Evolutionary conservation across 805 yeast genomes (phyloP).

Genomic region (Starmerella riodocensis): DNA sequence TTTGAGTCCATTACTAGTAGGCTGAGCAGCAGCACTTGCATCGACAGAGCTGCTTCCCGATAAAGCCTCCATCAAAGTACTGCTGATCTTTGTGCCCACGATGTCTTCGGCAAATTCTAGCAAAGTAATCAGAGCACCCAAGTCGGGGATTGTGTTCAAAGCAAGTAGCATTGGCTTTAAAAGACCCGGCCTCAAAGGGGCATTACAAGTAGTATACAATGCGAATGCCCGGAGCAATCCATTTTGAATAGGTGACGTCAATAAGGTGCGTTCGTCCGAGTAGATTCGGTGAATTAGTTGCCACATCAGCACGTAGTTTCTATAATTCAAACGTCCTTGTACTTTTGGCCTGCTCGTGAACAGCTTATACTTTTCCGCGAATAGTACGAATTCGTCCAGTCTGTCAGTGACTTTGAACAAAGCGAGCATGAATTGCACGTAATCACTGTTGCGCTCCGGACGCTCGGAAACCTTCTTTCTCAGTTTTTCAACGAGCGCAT

Average conservation of each 20-base stretch:
- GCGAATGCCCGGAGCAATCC: conserved; percentile 4
- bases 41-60: too few relatives aligned
- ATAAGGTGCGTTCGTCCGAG: too few relatives aligned
- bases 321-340: background rate
- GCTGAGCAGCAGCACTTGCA: too few relatives aligned
- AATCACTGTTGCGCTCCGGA: background rate
- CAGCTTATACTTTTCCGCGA: background rate
- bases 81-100: background rate
- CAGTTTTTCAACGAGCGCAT: too few relatives aligned
- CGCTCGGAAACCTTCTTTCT: background rate
- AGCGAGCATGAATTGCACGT: conserved; percentile 9
- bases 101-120: conserved; percentile 4
- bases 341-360: background rate
- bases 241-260: too few relatives aligned
- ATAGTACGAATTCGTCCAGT: background rate
- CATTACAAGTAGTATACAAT: background rate
- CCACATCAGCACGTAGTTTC: conserved; percentile 1
- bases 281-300: too few relatives aligned
- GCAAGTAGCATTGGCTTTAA: background rate
- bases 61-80: background rate
- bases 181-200: background rate
- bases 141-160: conserved; percentile 2
- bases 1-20: too few relatives aligned
- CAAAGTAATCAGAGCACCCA: conserved; percentile 6
- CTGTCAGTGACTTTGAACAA: background rate